Evolutionary conservation across 106 monocot species (phyloP).

Genomic region (Allium sativum): DNA sequence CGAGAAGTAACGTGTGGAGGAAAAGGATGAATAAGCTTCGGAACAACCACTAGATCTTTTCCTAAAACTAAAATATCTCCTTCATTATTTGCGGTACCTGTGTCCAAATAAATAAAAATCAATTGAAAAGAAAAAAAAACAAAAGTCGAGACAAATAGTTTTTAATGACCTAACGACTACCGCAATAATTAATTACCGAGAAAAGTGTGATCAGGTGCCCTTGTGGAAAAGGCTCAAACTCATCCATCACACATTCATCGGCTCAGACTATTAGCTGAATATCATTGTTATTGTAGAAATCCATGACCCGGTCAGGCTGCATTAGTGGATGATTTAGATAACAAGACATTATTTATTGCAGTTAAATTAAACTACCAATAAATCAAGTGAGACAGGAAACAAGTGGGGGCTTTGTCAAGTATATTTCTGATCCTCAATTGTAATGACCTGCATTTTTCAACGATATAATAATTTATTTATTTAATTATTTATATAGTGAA

Average conservation of each 20-base stretch:
- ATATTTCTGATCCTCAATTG: no score
- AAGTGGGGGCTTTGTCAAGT: no score
- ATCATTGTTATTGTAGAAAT: slow-evolving; percentile 81
- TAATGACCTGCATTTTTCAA: no score
- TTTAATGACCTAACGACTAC: no score
- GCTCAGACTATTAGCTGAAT: slow-evolving; percentile 91
- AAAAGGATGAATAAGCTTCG: slow-evolving; percentile 92
- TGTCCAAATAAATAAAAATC: background rate
- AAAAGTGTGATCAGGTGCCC: slow-evolving; percentile 89
- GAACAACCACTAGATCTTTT: slow-evolving; percentile 80
- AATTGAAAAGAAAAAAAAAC: background rate
- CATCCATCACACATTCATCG: slow-evolving; percentile 99
- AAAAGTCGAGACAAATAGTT: background rate
- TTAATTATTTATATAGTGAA: no score
- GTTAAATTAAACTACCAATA: no score
- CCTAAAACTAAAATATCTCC: slow-evolving; percentile 90
- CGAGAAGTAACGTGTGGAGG: slow-evolving; percentile 80
- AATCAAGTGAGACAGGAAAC: no score
- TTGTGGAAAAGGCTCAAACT: slow-evolving; percentile 95
- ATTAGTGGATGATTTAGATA: no score
- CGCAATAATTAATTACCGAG: slow-evolving; percentile 95
- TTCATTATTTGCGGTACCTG: slow-evolving; percentile 92
- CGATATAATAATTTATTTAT: no score
- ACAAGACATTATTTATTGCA: no score
- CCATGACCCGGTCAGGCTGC: slow-evolving; percentile 89